Base-by-base conservation (phyloP, 257 asterid species). In the Leonotis leonurus region DNA sequence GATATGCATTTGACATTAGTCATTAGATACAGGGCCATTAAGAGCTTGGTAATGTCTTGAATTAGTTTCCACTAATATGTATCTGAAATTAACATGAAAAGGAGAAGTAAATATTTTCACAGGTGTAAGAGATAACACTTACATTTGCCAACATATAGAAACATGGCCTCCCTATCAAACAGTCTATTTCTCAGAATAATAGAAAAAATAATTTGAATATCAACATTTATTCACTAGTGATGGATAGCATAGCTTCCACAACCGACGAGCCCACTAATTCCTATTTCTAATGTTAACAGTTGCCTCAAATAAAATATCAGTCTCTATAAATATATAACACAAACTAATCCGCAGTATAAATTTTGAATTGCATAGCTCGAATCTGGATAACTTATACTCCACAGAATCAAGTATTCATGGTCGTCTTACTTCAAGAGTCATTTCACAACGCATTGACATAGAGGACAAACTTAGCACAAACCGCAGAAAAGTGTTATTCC, bases 191-290 rank as follows among this genome's bases (percentile, higher is more conserved):
- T 32, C 56, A 65, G 65, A 57, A 21, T 24, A 8, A 40, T 41
- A 61, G 43, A 37, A 37, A n/a, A 60, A 60, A 18, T 27, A 30
- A 26, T 26, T 5, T 36, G 21, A 36, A 12, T 36, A 56, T 35
- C 48, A 56, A 18, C n/a, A 56, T 3, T 18, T 35, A 45, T 41
- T 56, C 64, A n/a, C n/a, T n/a, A n/a, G n/a, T n/a, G n/a, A n/a
- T 78, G 64, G 97, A 93, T 56, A 84, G 78, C 95, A 93, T 85
- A 45, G 95, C 97, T 87, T 87, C 96, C 73, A 89, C 91, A 26
- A 66, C 70, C 4, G 81, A 74, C 17, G 83, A 78, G 22, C 96
- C 96, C 4, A 53, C 90, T 66, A 54, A 65, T 74, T 83, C 95
- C 97, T 93, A 58, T 52, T 70, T 58, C 22, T 46, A 64, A 76